Conservation (phyloP, 768 basidiomycete species). For the Phanerochaete sordida region DNA sequence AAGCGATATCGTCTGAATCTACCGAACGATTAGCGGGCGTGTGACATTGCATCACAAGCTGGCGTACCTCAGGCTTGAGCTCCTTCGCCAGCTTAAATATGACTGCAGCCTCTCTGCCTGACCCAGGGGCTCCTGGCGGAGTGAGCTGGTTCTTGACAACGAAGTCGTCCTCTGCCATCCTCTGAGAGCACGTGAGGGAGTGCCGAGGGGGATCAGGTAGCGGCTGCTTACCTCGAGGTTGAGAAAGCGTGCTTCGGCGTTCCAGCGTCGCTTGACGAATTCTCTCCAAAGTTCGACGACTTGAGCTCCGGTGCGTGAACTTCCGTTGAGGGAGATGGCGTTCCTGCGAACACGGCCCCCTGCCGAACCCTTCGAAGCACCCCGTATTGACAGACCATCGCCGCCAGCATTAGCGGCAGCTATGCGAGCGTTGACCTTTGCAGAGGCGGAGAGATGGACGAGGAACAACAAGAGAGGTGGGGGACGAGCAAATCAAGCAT, state of each 20-base stretch:
- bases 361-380: conserved; percentile 50
- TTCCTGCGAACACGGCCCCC: conserved; percentile 57
- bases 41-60: background rate
- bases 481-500: conserved; percentile 35
- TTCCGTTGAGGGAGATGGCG: conserved; percentile 35
- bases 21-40: conserved; percentile 6
- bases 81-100: conserved; percentile 85
- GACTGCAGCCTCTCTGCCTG: conserved; percentile 67
- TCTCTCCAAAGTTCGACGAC: conserved; percentile 70
- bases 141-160: conserved; percentile 67
- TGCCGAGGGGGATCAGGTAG: no score
- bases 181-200: conserved; percentile 36
- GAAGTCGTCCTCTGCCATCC: conserved; percentile 73
- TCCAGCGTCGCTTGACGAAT: conserved; percentile 71
- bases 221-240: conserved; percentile 72
- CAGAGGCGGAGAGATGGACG: conserved; percentile 20
- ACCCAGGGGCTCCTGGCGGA: conserved; percentile 65
- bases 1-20: conserved; percentile 82
- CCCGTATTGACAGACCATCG: conserved; percentile 56
- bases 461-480: conserved; percentile 26
- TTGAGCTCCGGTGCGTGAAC: conserved; percentile 12
- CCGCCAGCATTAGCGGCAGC: conserved; percentile 42
- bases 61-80: conserved; percentile 67
- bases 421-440: conserved; percentile 40
- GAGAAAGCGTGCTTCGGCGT: conserved; percentile 63